Base-by-base conservation (phyloP, 345 rosid genomes). In the Trapa incisa region DNA sequence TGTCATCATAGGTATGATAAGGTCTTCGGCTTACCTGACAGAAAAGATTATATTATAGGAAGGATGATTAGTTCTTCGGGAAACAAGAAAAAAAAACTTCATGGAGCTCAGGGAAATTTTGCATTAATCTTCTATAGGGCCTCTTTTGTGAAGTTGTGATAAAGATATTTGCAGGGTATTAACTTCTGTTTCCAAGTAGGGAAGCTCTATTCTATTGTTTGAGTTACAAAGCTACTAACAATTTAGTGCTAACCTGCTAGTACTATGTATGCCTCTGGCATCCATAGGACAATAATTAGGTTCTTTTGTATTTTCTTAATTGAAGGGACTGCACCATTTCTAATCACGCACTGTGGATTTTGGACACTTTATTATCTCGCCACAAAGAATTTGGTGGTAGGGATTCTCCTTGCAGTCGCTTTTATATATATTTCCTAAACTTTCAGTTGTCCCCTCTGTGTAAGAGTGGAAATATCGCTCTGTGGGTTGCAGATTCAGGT, bases 401-500 rank as follows among this genome's bases (percentile, higher is more conserved):
- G 1, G 63, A 37, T 2, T 15, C 32, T 58, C 63, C 38, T 54
- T 29, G 14, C 32, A 58, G 38, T 32, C 1, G 63, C 29, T 22
- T 32, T 58, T 58, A 9, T 35, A 32, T 32, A 16, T 32, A 32
- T 38, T 33, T 58, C 9, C 9, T 22, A 64, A 8, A n/a, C 14
- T 16, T 37, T 16, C 22, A 10, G 11, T 1, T 43, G 52, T 36
- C 17, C 38, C 54, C 53, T 22, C 68, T 38, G 37, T 66, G 54
- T 53, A 94, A 97, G 99, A 82, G 67, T 79, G 80, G 88, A 67
- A 71, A 71, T 74, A 79, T 37, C 91, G 99, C 71, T 47, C 79
- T 74, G 87, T 91, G 29, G 86, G 86, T 8, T 94, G 99, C 73
- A 81, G 60, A 52, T 91, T 94, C 81, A 89, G 82, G 74, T 76